Conservation (phyloP, 305 asterid genomes). For the Striga hermonthica region DNA sequence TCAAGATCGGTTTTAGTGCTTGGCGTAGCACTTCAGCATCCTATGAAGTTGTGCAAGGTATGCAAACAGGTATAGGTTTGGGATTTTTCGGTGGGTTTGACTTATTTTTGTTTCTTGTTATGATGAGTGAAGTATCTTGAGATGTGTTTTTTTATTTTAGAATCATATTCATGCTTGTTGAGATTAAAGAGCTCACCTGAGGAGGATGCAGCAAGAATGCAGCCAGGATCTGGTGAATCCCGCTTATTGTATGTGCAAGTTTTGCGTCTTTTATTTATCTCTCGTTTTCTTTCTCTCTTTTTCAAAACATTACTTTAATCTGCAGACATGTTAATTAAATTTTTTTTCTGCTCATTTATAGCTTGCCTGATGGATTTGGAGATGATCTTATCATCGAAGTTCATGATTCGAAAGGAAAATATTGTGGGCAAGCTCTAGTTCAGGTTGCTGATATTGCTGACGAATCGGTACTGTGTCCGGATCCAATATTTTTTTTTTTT, state of each 20-base stretch:
- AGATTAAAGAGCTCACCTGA: conserved; percentile 82
- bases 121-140: background rate
- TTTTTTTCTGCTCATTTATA: conserved; percentile 30
- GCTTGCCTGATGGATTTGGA: conserved; percentile 93
- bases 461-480: conserved; percentile 62
- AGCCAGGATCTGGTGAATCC: conserved; percentile 94
- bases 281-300: background rate
- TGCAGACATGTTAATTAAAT: conserved; percentile 16
- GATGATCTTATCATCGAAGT: conserved; percentile 84
- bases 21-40: conserved; percentile 67
- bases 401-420: conserved; percentile 76
- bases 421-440: conserved; percentile 75
- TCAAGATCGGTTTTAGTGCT: conserved; percentile 69
- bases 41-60: conserved; percentile 83
- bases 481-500: conserved; percentile 6
- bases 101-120: conserved; percentile 9
- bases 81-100: background rate
- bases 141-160: conserved; percentile 38
- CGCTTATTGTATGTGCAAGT: conserved; percentile 69
- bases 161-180: conserved; percentile 76
- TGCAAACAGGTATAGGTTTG: conserved; percentile 7
- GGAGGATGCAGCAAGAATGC: conserved; percentile 82
- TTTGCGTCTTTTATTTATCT: conserved; percentile 2
- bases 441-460: conserved; percentile 93
- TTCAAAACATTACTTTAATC: background rate